Percentiles rank a stretch among this genome's conserved stretches.
These are phyloP conservation scores for Apiotrichum akiyoshidainum DNA, from an alignment of 1,284 basidiomycete genomes.

Conservation along the genomic window DNA sequence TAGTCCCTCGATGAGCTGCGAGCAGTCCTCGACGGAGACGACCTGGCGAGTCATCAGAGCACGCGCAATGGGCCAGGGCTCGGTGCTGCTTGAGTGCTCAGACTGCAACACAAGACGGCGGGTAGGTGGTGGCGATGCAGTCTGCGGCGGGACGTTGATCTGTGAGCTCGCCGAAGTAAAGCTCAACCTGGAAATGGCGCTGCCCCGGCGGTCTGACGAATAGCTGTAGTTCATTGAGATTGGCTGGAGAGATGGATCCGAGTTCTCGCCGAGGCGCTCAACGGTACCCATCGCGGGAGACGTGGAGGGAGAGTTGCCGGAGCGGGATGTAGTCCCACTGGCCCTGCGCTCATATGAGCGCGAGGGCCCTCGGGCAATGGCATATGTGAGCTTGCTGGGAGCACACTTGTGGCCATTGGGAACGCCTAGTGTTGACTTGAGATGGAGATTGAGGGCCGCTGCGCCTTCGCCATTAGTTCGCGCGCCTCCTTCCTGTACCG, in stretches of 20 bases:
- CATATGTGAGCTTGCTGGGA: conserved; percentile 1
- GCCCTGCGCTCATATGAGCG: neutral
- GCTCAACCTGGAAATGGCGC: no score
- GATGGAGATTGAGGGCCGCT: conserved; percentile 10
- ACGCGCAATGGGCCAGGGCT: conserved; percentile 27
- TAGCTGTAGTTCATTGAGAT: no score
- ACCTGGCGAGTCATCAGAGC: conserved; percentile 27
- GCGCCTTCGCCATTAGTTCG: neutral
- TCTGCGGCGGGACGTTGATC: no score
- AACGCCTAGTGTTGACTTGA: conserved; percentile 23
- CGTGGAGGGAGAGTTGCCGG: neutral
- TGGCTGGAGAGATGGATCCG: no score
- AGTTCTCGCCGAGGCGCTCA: no score
- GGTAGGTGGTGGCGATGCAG: no score
- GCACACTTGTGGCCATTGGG: conserved; percentile 21
- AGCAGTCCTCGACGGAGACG: conserved; percentile 34
- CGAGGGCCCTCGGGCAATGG: neutral
- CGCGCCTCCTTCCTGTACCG: conserved; percentile 6
- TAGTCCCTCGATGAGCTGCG: conserved; percentile 26
- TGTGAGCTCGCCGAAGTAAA: no score
- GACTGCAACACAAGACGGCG: no score
- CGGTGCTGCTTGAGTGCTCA: no score
- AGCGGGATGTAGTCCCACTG: neutral
- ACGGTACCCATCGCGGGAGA: no score
- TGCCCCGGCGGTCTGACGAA: no score